Conservation (phyloP, 1,139 yeast genomes). For the Saccharomyces hybrid region DNA sequence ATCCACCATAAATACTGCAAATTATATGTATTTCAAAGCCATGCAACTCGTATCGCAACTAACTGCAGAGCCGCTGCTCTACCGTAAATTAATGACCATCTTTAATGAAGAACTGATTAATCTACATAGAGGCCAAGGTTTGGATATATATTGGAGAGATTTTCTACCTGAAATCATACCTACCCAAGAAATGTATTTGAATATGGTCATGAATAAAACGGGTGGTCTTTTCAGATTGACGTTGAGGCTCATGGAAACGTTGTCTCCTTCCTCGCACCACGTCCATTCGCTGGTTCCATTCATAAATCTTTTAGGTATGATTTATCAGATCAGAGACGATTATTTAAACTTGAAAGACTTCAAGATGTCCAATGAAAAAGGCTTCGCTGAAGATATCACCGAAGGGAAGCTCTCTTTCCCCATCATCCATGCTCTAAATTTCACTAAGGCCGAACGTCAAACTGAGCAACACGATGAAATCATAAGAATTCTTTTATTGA, state of each 20-base stretch:
- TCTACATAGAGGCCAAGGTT: conserved; percentile 82
- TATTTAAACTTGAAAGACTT: conserved; percentile 54
- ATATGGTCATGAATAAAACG: conserved; percentile 82
- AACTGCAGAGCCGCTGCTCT: conserved; percentile 8
- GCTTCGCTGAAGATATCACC: conserved; percentile 77
- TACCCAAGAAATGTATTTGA: conserved; percentile 55
- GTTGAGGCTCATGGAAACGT: conserved; percentile 50
- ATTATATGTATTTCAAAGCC: conserved; percentile 73
- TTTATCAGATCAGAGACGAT: conserved; percentile 81
- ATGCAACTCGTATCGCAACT: conserved; percentile 33
- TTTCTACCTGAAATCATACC: conserved; percentile 46
- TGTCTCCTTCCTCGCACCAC: conserved; percentile 8
- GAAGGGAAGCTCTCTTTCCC: conserved; percentile 90
- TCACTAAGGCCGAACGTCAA: conserved; percentile 19
- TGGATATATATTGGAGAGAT: conserved; percentile 86
- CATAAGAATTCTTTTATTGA: conserved; percentile 36
- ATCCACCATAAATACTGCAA: conserved; percentile 73
- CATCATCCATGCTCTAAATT: conserved; percentile 54
- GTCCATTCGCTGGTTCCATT: conserved; percentile 41
- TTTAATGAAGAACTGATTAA: conserved; percentile 66
- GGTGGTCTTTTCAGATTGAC: conserved; percentile 81
- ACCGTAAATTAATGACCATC: conserved; percentile 33
- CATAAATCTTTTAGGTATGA: conserved; percentile 71
- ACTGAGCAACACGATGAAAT: conserved; percentile 26
- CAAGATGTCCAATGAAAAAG: conserved; percentile 57